Evolutionary conservation across 2,329 filamentous ascomycete genomes (phyloP), one percentile per base, ranked within the genome.

Genomic region (Microcyclospora pomicola): DNA sequence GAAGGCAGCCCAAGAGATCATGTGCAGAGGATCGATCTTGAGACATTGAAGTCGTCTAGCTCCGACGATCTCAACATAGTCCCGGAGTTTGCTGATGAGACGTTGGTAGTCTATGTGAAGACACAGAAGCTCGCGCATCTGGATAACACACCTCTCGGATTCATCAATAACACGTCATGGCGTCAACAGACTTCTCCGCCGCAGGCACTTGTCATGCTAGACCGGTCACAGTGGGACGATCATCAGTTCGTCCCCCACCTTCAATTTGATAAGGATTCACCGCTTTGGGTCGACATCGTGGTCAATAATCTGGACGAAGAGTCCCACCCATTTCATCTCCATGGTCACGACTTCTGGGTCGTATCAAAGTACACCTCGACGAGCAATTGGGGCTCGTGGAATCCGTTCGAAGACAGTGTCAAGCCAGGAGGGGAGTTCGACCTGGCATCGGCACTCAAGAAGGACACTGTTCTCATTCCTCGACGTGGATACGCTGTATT

Each of bases 241-340:
- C 60, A 66, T 31, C 62, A 68, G 34, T 53, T 69, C 56, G 5
- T 52, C 56, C 39, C 53, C 48, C 6, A 56, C 50, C n/a, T 58
- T 49, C 6, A 42, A 43, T 24, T 42, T 36, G 39, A 42, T 11
- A 15, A 37, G 15, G 15, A 29, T 14, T 31, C 31, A 11, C 45
- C 49, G 27, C 14, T 41, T 14, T 71, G 67, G 66, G 52, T 69
- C 1, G 66, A 69, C 42, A 45, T 70, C 1, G 55, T 68, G 2
- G 52, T 70, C 34, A 71, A 71, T 43, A 71, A 71, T 38, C 52
- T 69, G 12, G 67, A 71, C 39, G 66, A 69, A 31, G 63, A 63
- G 6, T 53, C 58, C 0, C 68, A 71, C 45, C 67, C 68, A 0
- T 70, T 70, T 40, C 68, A 71, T 45, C 41, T 71, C 31, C 45